Evolutionary conservation across 768 basidiomycete genomes (phyloP), one percentile per base, ranked within the genome.

Genomic region (Suillus occidentalis): DNA sequence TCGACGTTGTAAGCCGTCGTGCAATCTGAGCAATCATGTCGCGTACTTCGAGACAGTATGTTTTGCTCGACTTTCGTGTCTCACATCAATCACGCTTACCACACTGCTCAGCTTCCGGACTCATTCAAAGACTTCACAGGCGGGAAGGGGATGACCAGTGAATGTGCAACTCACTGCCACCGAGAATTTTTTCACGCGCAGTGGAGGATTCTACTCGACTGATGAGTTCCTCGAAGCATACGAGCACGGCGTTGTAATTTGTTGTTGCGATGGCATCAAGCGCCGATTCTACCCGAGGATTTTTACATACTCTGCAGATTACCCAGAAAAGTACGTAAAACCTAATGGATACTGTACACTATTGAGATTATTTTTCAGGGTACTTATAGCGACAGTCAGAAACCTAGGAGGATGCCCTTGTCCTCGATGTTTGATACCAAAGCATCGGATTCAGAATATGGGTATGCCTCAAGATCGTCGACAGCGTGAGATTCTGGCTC

Each of bases 301-400:
- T 0, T 73, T 79, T 37, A 77, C 76, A 2, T 79, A 79, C 50
- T 72, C 75, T 6, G 76, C 75, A 0, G 75, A 80, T 56, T 80
- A 80, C 50, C 78, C 78, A 0, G 77, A 80, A 37, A 80, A 80
- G 79, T 78, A 52, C n/a, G n/a, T n/a, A n/a, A n/a, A n/a, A n/a
- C n/a, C n/a, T n/a, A n/a, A n/a, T n/a, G n/a, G n/a, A n/a, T n/a
- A n/a, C n/a, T n/a, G n/a, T n/a, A n/a, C n/a, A n/a, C n/a, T n/a
- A n/a, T n/a, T n/a, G n/a, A n/a, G n/a, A n/a, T n/a, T n/a, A n/a
- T n/a, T n/a, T n/a, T n/a, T n/a, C n/a, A n/a, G n/a, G n/a, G n/a
- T n/a, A n/a, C 61, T 78, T 0, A 9, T 78, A 0, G 74, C 73
- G 5, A 72, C 69, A 0, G 68, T 78, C 12, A 66, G 66, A 7